These are phyloP conservation scores for Nematocida sp. DNA, from an alignment of 371 early-diverging fungal genomes.

Conservation along the genomic window DNA sequence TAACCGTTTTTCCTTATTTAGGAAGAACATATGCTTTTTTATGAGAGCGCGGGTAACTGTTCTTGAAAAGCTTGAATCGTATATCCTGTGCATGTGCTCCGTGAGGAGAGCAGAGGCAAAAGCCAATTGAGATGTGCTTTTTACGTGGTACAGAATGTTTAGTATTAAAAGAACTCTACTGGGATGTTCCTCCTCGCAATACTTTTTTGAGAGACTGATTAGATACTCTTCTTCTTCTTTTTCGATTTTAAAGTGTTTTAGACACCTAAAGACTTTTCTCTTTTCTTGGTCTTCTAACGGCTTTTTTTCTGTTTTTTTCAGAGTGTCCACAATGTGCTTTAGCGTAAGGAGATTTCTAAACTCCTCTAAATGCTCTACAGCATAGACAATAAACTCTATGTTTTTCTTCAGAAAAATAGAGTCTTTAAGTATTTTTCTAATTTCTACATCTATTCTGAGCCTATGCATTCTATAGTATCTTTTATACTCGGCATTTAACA, in stretches of 20 bases:
- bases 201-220: neutral
- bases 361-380: conserved; percentile 1
- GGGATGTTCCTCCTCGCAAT: neutral
- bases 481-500: conserved; percentile 1
- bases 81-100: neutral
- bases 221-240: conserved; percentile 36
- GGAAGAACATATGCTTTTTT: neutral
- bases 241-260: conserved; percentile 23
- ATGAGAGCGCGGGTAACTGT: neutral
- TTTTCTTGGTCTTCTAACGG: neutral
- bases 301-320: conserved; percentile 38
- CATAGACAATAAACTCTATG: neutral
- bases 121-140: conserved; percentile 2
- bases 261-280: neutral
- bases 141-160: conserved; percentile 40
- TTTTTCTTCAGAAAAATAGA: neutral
- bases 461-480: conserved; percentile 34
- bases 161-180: neutral
- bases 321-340: conserved; percentile 12
- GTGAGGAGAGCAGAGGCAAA: conserved; percentile 31
- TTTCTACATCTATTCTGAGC: conserved; percentile 28
- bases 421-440: conserved; percentile 7
- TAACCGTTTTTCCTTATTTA: conserved; percentile 4
- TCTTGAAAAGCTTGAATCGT: neutral
- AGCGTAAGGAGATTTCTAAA: conserved; percentile 1